A percentile compares a stretch with the other conserved stretches of the same genome.
These are phyloP conservation scores for Lunasporangiospora selenospora DNA, from an alignment of 192 early-diverging fungal species.

Conservation along the genomic window DNA sequence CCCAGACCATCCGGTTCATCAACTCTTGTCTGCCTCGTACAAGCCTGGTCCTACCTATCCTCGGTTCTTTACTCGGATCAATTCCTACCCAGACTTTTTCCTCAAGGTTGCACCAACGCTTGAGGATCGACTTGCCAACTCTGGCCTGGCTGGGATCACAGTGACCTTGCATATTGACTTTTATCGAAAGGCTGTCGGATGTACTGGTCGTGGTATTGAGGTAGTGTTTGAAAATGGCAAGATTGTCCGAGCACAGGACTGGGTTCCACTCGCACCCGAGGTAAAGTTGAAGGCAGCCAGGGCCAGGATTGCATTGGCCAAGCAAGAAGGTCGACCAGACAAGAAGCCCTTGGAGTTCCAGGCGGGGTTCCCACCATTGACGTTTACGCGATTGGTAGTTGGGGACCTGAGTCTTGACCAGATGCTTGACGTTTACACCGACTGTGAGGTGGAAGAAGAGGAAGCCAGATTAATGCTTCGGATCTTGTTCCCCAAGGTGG, in stretches of 20 bases:
- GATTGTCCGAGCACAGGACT: background rate
- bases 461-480: conserved; percentile 13
- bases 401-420: conserved; percentile 11
- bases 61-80: conserved; percentile 23
- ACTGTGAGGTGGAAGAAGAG: conserved; percentile 4
- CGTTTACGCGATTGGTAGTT: conserved; percentile 15
- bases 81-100: conserved; percentile 24
- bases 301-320: no score
- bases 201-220: conserved; percentile 10
- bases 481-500: conserved; percentile 26
- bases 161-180: conserved; percentile 15
- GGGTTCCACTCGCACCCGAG: conserved; percentile 16
- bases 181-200: conserved; percentile 27
- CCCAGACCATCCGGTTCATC: conserved; percentile 12
- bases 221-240: conserved; percentile 21
- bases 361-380: conserved; percentile 23
- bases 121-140: conserved; percentile 16
- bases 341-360: background rate
- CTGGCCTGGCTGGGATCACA: background rate
- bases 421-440: conserved; percentile 14
- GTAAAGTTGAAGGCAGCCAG: conserved; percentile 1
- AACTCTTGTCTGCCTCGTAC: conserved; percentile 5
- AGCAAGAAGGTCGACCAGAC: conserved; percentile 13
- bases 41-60: background rate
- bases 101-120: conserved; percentile 9